A percentile compares a stretch with the other conserved stretches of the same genome.
Evolutionary conservation across 306 rosid species (phyloP).

Genomic region (Dalbergia cultrata): DNA sequence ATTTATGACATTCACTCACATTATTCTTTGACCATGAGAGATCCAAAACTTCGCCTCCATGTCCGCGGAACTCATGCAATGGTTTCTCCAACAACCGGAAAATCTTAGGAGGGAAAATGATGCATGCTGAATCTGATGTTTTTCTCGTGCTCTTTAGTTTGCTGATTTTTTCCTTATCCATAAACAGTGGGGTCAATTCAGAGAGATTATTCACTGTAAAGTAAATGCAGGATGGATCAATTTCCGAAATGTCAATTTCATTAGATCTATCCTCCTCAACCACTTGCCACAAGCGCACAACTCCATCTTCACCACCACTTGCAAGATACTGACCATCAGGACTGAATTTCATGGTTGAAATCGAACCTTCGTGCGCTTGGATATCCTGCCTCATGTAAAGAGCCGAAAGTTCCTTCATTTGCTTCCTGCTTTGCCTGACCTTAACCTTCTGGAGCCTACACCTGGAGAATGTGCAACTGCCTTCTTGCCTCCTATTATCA

Average conservation of each 20-base stretch:
- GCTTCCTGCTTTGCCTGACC: slow-evolving; percentile 76
- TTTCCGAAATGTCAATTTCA: slow-evolving; percentile 78
- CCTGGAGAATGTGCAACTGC: slow-evolving; percentile 41
- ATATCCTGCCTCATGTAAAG: slow-evolving; percentile 92
- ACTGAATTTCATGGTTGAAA: slow-evolving; percentile 92
- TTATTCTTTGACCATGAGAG: slow-evolving; percentile 93
- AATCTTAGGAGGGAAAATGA: slow-evolving; percentile 81
- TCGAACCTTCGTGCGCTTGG: slow-evolving; percentile 86
- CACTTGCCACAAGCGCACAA: slow-evolving; percentile 92
- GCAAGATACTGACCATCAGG: slow-evolving; percentile 96
- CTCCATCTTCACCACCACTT: slow-evolving; percentile 90
- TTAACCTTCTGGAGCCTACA: slow-evolving; percentile 72
- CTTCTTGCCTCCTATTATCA: slow-evolving; percentile 46
- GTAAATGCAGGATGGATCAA: slow-evolving; percentile 87
- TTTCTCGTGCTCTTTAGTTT: slow-evolving; percentile 64
- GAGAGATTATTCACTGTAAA: slow-evolving; percentile 81
- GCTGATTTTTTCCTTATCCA: slow-evolving; percentile 73
- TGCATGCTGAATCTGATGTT: slow-evolving; percentile 87
- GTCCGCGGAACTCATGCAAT: slow-evolving; percentile 87
- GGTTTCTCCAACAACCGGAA: slow-evolving; percentile 87
- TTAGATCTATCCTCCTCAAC: slow-evolving; percentile 83
- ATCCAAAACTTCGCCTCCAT: slow-evolving; percentile 77
- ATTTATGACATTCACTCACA: slow-evolving; percentile 66
- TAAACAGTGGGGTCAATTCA: slow-evolving; percentile 76
- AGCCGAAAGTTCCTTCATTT: slow-evolving; percentile 82